Evolutionary conservation across 345 rosid genomes (phyloP).

Genomic region (Lepidium aucheri): DNA sequence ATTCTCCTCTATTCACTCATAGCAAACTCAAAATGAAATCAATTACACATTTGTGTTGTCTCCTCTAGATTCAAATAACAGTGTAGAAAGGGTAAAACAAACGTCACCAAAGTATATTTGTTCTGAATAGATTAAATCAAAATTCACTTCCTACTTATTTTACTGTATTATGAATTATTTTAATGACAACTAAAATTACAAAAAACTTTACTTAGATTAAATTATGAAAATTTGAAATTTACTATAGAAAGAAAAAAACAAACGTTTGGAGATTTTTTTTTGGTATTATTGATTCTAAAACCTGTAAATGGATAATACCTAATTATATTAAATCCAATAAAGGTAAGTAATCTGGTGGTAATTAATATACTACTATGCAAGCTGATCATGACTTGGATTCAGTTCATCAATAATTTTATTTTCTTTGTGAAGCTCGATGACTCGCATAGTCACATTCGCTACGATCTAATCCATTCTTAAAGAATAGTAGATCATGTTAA

Average conservation of each 20-base stretch:
- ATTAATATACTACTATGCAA: too few relatives aligned
- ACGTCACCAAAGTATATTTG: neutral
- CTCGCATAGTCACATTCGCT: too few relatives aligned
- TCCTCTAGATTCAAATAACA: constrained; percentile 10
- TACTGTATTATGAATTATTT: neutral
- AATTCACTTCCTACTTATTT: neutral
- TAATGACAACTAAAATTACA: neutral
- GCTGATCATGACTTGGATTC: too few relatives aligned
- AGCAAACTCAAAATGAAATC: neutral
- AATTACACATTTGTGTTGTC: neutral
- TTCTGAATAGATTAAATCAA: neutral
- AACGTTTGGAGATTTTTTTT: too few relatives aligned
- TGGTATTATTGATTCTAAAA: too few relatives aligned
- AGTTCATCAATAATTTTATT: too few relatives aligned
- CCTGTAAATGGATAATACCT: too few relatives aligned
- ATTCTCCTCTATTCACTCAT: neutral
- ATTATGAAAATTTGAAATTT: neutral
- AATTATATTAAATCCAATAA: too few relatives aligned
- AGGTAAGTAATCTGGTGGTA: too few relatives aligned
- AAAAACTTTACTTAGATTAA: neutral
- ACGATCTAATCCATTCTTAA: too few relatives aligned
- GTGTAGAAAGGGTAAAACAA: neutral
- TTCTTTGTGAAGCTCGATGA: too few relatives aligned
- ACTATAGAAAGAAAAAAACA: neutral
- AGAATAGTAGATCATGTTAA: too few relatives aligned